Evolutionary conservation across 306 rosid genomes (phyloP).

Genomic region (Pterocarpus macrocarpus): DNA sequence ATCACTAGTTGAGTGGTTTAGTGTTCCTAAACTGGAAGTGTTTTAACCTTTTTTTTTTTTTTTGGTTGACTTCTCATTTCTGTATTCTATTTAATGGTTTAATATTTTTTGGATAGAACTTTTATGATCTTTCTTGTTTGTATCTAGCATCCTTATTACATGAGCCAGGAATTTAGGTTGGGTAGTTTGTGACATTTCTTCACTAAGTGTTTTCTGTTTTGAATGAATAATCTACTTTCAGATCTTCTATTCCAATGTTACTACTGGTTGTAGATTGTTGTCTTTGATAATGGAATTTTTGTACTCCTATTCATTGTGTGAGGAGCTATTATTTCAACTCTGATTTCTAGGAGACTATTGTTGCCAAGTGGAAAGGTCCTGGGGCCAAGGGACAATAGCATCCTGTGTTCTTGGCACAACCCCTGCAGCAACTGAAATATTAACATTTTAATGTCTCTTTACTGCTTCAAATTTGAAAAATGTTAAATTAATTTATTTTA

Average conservation of each 20-base stretch:
- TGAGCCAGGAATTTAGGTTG: not conserved
- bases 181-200: not conserved
- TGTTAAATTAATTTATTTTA: not conserved
- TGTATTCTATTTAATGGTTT: slow-evolving; percentile 28
- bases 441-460: not conserved
- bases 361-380: not conserved
- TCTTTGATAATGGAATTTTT: not conserved
- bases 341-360: not conserved
- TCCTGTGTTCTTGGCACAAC: not conserved
- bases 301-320: slow-evolving; percentile 11
- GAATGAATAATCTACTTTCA: slow-evolving; percentile 9
- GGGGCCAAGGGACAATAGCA: not conserved
- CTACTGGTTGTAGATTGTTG: not conserved
- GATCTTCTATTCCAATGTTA: slow-evolving; percentile 12
- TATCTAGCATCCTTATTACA: not conserved
- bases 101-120: not conserved
- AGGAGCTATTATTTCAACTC: slow-evolving; percentile 11
- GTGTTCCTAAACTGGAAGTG: not conserved
- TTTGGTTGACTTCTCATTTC: not conserved
- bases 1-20: not conserved
- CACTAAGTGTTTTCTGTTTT: not conserved
- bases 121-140: slow-evolving; percentile 11
- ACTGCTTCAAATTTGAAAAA: slow-evolving; percentile 29
- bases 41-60: not conserved
- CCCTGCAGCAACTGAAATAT: not conserved